Base-by-base conservation (phyloP, 352 stramenopile species). In the Phytopythium chamaehyphon region DNA sequence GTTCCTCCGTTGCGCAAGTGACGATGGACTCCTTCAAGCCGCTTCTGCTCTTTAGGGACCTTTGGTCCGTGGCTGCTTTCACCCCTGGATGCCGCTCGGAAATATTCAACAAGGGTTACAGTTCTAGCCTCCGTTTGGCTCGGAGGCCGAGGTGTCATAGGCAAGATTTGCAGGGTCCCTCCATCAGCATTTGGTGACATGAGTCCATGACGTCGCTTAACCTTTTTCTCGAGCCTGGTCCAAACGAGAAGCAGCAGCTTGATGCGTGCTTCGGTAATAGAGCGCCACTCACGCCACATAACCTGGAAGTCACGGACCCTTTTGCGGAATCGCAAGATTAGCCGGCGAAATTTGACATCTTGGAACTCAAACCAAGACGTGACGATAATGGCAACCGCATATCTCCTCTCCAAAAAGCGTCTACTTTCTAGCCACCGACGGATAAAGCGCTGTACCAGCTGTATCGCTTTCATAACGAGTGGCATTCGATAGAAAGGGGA, bases 311-410 rank as follows among this genome's bases (percentile, higher is more conserved):
- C 64, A 1, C 76, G 68, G 22, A 92, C 77, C 35, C 75, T 73
- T 42, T 89, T 88, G 3, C 79, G 75, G 45, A 90, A 92, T 16
- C 79, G 73, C 38, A 90, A 54, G 47, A 92, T 90, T 10, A 92
- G 65, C 8, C 82, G 76, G 10, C 82, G 79, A 37, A 90, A 92
- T 50, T 92, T 92, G 28, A 87, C 78, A 47, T 92, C 82, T 47
- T 92, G 79, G 56, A 89, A 90, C 56, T 90, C 82, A 38, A 86
- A 64, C 76, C 76, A 88, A 7, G 74, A 81, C 31, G 76, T 89
- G 31, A 92, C 64, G 33, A 90, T 89, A 35, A 88, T 54, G 9
- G 61, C 55, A 5, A 86, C 54, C 0, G 67, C 66, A 9, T 52
- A 43, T 11, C 45, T 37, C 3, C 65, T 62, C 21, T 73, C 24